Evolutionary conservation across 2,329 filamentous ascomycete species (phyloP).

Genomic region (Diaporthe humulicola): DNA sequence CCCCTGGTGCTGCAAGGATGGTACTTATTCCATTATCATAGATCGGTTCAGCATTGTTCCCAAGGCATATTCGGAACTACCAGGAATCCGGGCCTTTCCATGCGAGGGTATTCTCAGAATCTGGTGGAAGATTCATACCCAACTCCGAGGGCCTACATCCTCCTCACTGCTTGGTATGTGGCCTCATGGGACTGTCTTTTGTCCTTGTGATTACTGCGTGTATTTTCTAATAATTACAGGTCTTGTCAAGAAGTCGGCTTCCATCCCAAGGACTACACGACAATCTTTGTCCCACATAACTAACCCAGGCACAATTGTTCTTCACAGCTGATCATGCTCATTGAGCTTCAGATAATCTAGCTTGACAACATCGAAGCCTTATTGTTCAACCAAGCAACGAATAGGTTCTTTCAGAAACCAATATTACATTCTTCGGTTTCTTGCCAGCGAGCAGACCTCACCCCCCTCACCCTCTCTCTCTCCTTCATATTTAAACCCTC

Average conservation of each 20-base stretch:
- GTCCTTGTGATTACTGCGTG: too few relatives aligned
- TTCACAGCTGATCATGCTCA: neutral
- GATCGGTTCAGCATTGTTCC: conserved; percentile 17
- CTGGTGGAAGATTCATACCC: conserved; percentile 65
- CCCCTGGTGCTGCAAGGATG: too few relatives aligned
- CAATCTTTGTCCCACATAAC: neutral
- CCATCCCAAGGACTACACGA: neutral
- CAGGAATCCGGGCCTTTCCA: conserved; percentile 59
- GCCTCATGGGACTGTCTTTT: neutral
- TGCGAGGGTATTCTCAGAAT: conserved; percentile 62
- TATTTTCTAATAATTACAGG: too few relatives aligned
- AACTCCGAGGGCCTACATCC: conserved; percentile 63
- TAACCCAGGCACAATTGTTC: too few relatives aligned
- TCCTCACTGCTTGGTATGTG: conserved; percentile 61
- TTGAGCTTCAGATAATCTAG: conserved; percentile 56
- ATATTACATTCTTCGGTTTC: conserved; percentile 47
- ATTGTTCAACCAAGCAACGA: conserved; percentile 24
- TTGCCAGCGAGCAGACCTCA: conserved; percentile 59
- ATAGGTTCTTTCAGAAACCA: conserved; percentile 13
- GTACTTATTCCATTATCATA: neutral
- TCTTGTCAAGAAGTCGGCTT: neutral
- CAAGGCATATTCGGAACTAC: conserved; percentile 37
- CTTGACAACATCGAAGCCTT: conserved; percentile 55
- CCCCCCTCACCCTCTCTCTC: neutral
- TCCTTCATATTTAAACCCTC: neutral